Evolutionary conservation across 2,329 filamentous ascomycete species (phyloP).

Genomic region (Cladosporium sp.): DNA sequence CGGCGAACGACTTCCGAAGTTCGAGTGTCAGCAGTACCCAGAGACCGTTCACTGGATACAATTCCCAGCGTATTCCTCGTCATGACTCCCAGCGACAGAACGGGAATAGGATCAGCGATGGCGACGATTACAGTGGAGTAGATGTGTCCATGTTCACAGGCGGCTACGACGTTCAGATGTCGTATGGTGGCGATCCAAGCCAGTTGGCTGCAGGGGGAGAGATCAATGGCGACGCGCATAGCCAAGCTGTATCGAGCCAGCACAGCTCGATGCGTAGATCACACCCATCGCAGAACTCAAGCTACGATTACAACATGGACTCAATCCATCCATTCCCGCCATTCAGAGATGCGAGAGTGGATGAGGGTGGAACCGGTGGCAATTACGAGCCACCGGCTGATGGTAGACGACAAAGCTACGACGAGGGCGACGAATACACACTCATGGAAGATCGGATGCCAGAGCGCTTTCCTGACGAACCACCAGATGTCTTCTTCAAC

Average conservation of each 20-base stretch:
- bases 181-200: slow-evolving; percentile 53
- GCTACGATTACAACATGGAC: slow-evolving; percentile 37
- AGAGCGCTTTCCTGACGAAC: slow-evolving; percentile 49
- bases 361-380: slow-evolving; percentile 87
- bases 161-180: slow-evolving; percentile 60
- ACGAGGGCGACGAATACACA: slow-evolving; percentile 77
- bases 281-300: slow-evolving; percentile 39
- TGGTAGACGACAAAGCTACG: slow-evolving; percentile 73
- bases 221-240: slow-evolving; percentile 29
- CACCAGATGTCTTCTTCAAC: slow-evolving; percentile 91
- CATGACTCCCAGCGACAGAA: slow-evolving; percentile 33
- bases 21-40: slow-evolving; percentile 54
- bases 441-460: slow-evolving; percentile 40
- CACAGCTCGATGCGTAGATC: slow-evolving; percentile 43
- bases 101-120: slow-evolving; percentile 58
- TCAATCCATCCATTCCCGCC: slow-evolving; percentile 56
- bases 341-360: slow-evolving; percentile 65
- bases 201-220: slow-evolving; percentile 35
- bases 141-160: slow-evolving; percentile 74
- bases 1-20: slow-evolving; percentile 53
- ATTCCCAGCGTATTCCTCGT: slow-evolving; percentile 21
- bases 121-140: slow-evolving; percentile 62
- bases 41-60: slow-evolving; percentile 44
- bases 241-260: slow-evolving; percentile 39
- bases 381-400: slow-evolving; percentile 67